Base-by-base conservation (phyloP, 176 grass and related monocot species). In the Puccinellia tenuiflora region DNA sequence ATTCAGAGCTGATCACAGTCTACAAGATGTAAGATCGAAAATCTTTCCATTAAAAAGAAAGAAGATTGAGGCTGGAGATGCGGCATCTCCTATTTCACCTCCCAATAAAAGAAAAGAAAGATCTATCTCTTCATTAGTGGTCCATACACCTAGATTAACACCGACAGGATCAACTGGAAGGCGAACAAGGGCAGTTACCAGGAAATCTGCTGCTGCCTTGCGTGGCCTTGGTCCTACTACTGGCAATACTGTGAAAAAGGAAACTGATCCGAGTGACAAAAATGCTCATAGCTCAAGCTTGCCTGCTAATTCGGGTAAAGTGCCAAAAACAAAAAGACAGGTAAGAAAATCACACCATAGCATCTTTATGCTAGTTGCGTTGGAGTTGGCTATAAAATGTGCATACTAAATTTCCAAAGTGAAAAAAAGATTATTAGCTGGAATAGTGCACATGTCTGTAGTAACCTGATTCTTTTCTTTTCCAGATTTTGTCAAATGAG, bases 1-100 rank as follows among this genome's bases (percentile, higher is more conserved):
- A 20, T 83, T 53, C 88, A 97, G 94, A 81, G 78, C 94, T 77
- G 94, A 97, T 67, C 90, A 97, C 85, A 91, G 79, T 68, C 38
- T 97, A 67, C 94, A 97, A 89, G 89, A 92, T 83, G 76, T 97
- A 69, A 93, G 94, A 68, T 73, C 84, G 34, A 97, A 97, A 85
- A 80, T 91, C 60, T 97, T 97, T 81, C 94, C 88, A 20, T 89
- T 91, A 50, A 93, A 93, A 90, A 88, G 94, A 83, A 93, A 87
- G 80, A 92, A 95, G 85, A 83, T 92, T 69, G 81, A 91, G 30
- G 82, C 79, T 81, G 87, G 85, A 28, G 91, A 97, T 85, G 54
- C 79, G 82, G 55, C 65, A 57, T 66, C 88, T 83, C 79, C 81
- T 51, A 42, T 74, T 89, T 77, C 72, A 68, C 71, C 64, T 67